Base-by-base conservation (phyloP, 768 basidiomycete species). In the Leucocoprinus sp. region DNA sequence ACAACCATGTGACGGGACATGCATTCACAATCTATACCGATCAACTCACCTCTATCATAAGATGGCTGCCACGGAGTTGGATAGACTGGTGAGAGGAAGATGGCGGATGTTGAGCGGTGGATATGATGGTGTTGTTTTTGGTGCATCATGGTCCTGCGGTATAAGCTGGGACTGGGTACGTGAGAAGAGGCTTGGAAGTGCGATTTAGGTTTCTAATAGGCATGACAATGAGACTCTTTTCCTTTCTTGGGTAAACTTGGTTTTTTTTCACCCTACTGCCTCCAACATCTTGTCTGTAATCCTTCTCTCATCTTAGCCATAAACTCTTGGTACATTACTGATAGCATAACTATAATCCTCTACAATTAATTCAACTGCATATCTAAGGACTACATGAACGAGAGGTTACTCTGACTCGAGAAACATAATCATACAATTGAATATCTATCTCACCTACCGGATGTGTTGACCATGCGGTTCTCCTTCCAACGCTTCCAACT, bases 1-100 rank as follows among this genome's bases (percentile, higher is more conserved):
- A 58, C 76, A 43, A 61, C 84, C 51, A 75, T 80, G 76, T 85
- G 69, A 76, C 42, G n/a, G 14, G 31, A 31, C 31, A 31, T 14
- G 31, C 8, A 31, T 14, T 14, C 9, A 31, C 31, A n/a, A 14
- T 5, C 31, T n/a, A 31, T 31, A 14, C 31, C 9, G 31, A 31
- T 31, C 31, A 8, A 31, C 31, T 31, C 9, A 14, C 31, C 31
- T 18, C 14, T 19, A 5, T 31, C 31, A 31, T 31, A 14, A 31
- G n/a, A n/a, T 31, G 31, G 31, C 31, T 14, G 14, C 31, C 31
- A 14, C 11, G 8, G 31, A 31, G 4, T 7, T 31, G 31, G n/a
- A n/a, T n/a, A n/a, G n/a, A n/a, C n/a, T n/a, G 6, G 31, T 14
- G 31, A 14, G 31, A 12, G 31, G 4, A 11, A 31, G 31, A 31